A percentile compares a stretch with the other conserved stretches of the same genome.
Evolutionary conservation across 331 rosid genomes (phyloP).

Genomic region (Saraca asoca): DNA sequence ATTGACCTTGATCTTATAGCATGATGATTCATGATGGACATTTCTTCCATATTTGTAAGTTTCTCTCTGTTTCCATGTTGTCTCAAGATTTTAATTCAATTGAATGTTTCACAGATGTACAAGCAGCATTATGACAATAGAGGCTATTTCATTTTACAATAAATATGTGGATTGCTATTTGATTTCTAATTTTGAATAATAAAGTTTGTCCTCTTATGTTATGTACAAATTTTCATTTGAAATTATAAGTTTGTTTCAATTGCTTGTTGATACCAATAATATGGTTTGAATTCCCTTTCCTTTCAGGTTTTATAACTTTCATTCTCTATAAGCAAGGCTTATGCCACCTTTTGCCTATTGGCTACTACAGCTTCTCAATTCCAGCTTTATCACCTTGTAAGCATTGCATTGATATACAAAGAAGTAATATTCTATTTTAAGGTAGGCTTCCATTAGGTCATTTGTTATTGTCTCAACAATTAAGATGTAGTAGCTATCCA

Average conservation of each 20-base stretch:
- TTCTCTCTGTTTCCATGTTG: background rate
- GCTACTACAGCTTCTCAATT: slow-evolving; percentile 62
- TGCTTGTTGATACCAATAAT: background rate
- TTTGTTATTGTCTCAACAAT: background rate
- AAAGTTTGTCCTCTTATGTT: background rate
- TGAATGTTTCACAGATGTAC: background rate
- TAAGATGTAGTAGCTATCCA: background rate
- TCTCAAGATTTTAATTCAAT: background rate
- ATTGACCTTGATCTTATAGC: background rate
- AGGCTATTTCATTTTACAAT: background rate
- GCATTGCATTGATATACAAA: slow-evolving; percentile 49
- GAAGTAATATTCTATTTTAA: slow-evolving; percentile 56
- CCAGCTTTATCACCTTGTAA: slow-evolving; percentile 32
- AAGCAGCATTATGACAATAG: too few species aligned
- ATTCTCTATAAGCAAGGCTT: slow-evolving; percentile 93
- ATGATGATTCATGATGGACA: background rate
- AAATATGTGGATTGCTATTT: background rate
- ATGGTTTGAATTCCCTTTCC: background rate
- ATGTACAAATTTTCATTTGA: background rate
- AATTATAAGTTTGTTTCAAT: background rate
- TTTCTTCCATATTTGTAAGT: background rate
- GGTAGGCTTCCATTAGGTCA: slow-evolving; percentile 46
- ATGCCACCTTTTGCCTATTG: slow-evolving; percentile 75
- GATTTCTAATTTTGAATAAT: background rate
- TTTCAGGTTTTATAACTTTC: slow-evolving; percentile 79